Conservation (phyloP, 2,329 filamentous ascomycete species). For the Epichloe scottii region DNA sequence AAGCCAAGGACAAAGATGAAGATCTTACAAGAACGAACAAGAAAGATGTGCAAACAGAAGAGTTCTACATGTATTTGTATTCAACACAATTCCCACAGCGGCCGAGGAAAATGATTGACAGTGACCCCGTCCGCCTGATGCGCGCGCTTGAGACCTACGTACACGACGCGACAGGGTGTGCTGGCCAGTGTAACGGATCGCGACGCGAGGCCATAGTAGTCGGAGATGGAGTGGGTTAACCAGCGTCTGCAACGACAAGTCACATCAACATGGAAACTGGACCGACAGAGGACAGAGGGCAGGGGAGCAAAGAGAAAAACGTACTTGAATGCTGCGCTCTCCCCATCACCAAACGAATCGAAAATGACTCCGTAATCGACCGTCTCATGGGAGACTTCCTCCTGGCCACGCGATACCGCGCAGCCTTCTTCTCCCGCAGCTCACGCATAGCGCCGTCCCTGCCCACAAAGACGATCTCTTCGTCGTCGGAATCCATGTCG, state of each 20-base stretch:
- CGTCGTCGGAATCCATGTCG: conserved; percentile 45
- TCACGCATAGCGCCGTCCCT: conserved; percentile 46
- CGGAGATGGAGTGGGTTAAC: conserved; percentile 83
- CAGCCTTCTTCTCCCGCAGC: conserved; percentile 24
- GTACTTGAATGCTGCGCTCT: conserved; percentile 70
- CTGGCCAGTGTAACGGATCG: conserved; percentile 63
- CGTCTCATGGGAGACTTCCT: conserved; percentile 47
- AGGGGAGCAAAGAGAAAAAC: conserved; percentile 19
- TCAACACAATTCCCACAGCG: conserved; percentile 51
- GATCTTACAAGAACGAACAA: no score
- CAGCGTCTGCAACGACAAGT: conserved; percentile 50
- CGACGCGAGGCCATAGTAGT: conserved; percentile 82
- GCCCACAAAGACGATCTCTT: conserved; percentile 87
- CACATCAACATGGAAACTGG: neutral
- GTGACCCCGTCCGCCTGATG: conserved; percentile 13
- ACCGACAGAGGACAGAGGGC: no score
- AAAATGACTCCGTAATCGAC: conserved; percentile 58
- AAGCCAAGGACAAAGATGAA: no score
- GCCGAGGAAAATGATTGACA: conserved; percentile 37
- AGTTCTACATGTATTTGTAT: neutral
- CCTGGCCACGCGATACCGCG: conserved; percentile 34
- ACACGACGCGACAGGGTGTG: conserved; percentile 66
- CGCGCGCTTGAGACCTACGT: conserved; percentile 57
- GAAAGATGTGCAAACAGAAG: neutral
- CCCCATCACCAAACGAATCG: conserved; percentile 64